Base-by-base conservation (phyloP, 176 grass and related monocot species). In the Raddia distichophylla region DNA sequence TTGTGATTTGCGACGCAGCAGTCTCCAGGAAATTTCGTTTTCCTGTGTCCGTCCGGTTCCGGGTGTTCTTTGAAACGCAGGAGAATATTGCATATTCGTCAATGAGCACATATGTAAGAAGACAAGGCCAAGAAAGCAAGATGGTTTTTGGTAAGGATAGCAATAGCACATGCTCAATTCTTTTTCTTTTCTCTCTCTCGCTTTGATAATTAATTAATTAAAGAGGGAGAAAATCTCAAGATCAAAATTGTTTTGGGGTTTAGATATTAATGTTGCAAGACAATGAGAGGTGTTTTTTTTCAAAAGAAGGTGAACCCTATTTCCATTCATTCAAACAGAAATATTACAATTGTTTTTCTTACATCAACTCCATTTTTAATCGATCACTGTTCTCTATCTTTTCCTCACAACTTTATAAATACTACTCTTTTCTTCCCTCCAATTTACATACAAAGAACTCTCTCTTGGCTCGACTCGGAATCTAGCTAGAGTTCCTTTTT, bases 11-110 rank as follows among this genome's bases (percentile, higher is more conserved):
- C 37, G 37, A 40, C 37, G 37, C 37, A 27, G 27, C 4, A 40
- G 1, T 40, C 37, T 40, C 37, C 37, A 40, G 37, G 37, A 40
- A 40, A 66, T 73, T 65, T 83, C 67, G 27, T 77, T 77, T 48
- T 83, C 79, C 79, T 27, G 7, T 12, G 8, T 19, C 17, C 22
- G 56, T 22, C 66, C 32, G 27, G 49, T 65, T 83, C 48, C 71
- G 32, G 50, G 18, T 87, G 49, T 57, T 71, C 15, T 78, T 49
- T 48, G n/a, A 75, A 59, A 70, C 57, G 45, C 35, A 54, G 40
- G 16, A 46, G 66, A 83, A 83, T 67, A 66, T 58, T 64, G 19
- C 73, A 87, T 47, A 8, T 55, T 49, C 17, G 19, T 34, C 32
- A 82, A 42, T 17, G 48, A 64, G 45, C 14, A 13, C 59, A 20